Evolutionary conservation across 2,329 filamentous ascomycete species (phyloP).

Genomic region (Alternaria atra): DNA sequence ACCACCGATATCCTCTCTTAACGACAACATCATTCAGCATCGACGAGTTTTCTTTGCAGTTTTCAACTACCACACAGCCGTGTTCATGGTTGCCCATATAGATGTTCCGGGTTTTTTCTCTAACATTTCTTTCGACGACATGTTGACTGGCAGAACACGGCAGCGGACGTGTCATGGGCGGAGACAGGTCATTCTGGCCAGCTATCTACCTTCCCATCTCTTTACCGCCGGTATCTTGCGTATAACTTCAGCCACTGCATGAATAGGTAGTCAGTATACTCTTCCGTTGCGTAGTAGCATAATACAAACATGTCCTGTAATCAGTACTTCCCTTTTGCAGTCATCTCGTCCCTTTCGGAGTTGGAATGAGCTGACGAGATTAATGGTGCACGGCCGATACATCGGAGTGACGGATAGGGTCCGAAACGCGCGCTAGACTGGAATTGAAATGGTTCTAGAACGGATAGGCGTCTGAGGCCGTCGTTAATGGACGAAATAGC

Average conservation of each 20-base stretch:
- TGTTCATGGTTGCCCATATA: not conserved
- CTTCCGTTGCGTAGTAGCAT: slow-evolving; percentile 12
- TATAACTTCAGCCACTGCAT: slow-evolving; percentile 18
- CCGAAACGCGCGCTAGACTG: not conserved
- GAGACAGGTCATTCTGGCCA: not conserved
- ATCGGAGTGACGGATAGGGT: slow-evolving; percentile 5
- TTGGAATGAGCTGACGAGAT: not conserved
- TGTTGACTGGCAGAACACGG: slow-evolving; percentile 7
- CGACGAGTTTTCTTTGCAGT: not conserved
- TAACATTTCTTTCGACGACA: slow-evolving; percentile 2
- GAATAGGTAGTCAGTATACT: slow-evolving; percentile 17
- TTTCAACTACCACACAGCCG: not conserved
- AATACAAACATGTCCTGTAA: not conserved
- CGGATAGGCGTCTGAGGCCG: slow-evolving; percentile 2
- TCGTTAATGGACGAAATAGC: slow-evolving; percentile 8
- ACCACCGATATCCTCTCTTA: not conserved
- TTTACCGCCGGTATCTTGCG: slow-evolving; percentile 5
- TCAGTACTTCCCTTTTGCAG: not conserved
- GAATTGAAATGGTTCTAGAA: slow-evolving; percentile 6
- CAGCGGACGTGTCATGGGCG: not conserved
- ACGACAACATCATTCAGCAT: not conserved
- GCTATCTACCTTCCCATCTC: not conserved
- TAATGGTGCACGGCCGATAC: slow-evolving; percentile 6
- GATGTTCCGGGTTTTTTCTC: slow-evolving; percentile 3
- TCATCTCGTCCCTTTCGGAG: not conserved